Base-by-base conservation (phyloP, 2,329 filamentous ascomycete genomes). In the Trichothecium sympodiale region DNA sequence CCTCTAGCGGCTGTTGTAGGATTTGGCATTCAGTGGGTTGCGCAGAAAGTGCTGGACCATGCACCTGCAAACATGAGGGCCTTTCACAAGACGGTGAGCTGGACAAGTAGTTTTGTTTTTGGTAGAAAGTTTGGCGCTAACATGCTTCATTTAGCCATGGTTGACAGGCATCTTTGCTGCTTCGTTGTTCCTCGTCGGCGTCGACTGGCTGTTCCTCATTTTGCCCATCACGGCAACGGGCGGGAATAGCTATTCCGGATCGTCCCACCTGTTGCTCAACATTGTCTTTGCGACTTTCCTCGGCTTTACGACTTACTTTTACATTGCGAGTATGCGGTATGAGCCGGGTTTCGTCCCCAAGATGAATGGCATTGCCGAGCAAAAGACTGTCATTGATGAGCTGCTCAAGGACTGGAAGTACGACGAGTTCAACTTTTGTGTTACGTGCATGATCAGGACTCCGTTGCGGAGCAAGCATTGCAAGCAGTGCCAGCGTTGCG, bases 381-480 rank as follows among this genome's bases (percentile, higher is more conserved):
- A 95, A 57, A 87, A 89, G 56, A 78, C 80, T 29, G 79, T 83
- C 39, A 94, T 98, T 46, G 83, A 93, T 44, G 84, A 94, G 46
- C 71, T 98, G 7, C 72, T 98, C 43, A 72, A 76, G 39, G 56
- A 78, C 45, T 91, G 86, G 77, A 91, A 86, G 51, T 98, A 89
- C 55, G 88, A 98, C 52, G 89, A 95, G 53, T 69, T 80, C 41
- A 89, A 94, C 55, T 98, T 96, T 52, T 98, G 91, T 57, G 80
- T 93, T 18, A 77, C 77, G 33, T 98, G 91, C 63, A 94, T 96
- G 88, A 84, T 94, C 47, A 76, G 89, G 36, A 89, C 83, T 46
- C 91, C 91, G 4, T 62, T 98, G 41, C 76, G 91, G 45, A 94
- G 88, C 63, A 98, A 96, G 65, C 91, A 98, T 61, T 98, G 91